Conservation (phyloP, 345 rosid genomes). For the Eucalyptus curtisii region DNA sequence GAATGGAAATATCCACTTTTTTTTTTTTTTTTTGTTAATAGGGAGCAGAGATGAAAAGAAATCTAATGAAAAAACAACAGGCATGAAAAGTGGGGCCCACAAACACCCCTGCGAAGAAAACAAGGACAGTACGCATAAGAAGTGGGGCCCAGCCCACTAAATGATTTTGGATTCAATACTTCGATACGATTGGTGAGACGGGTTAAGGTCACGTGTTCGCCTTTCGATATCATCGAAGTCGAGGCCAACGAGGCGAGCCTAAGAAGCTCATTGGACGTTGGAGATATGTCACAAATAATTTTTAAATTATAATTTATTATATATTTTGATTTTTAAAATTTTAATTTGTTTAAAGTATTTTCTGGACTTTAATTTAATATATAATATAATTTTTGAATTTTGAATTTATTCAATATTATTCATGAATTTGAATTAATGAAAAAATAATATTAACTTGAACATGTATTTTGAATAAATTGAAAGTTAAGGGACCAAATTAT, state of each 20-base stretch:
- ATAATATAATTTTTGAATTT: no score
- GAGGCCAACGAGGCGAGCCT: neutral
- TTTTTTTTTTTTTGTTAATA: neutral
- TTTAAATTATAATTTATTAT: neutral
- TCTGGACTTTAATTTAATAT: neutral
- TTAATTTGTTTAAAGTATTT: no score
- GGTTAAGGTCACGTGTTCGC: neutral
- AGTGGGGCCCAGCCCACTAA: neutral
- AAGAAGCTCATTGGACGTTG: neutral
- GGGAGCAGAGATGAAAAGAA: neutral
- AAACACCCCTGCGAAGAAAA: neutral
- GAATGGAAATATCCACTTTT: neutral
- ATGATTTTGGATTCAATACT: neutral
- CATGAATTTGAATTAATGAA: neutral
- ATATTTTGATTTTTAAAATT: no score
- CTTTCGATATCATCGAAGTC: neutral
- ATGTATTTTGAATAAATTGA: neutral
- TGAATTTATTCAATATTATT: neutral
- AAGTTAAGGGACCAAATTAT: accelerated
- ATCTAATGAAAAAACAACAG: neutral
- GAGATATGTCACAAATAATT: neutral
- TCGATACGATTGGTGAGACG: neutral
- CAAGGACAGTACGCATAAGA: neutral
- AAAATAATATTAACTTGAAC: neutral
- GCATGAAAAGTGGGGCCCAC: neutral